These are phyloP conservation scores for Pythium phragmitis DNA, from an alignment of 352 stramenopile genomes.

Conservation along the genomic window DNA sequence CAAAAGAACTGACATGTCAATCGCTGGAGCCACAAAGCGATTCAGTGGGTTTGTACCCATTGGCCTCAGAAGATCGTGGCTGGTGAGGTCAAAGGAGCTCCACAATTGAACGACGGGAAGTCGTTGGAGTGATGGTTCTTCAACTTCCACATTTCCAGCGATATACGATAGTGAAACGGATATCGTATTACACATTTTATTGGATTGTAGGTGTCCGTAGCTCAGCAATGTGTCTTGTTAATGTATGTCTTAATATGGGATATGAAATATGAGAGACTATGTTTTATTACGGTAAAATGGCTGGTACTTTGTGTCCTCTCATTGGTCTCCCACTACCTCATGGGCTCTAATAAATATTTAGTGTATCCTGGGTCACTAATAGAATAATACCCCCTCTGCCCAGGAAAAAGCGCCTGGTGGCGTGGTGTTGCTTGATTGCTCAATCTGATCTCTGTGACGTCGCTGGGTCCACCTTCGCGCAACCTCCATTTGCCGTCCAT, in stretches of 20 bases:
- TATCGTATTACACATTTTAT: not conserved
- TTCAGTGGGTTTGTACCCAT: not conserved
- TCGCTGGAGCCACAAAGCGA: not conserved
- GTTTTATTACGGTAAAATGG: not conserved
- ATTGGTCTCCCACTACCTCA: not conserved
- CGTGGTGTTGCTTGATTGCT: conserved; percentile 19
- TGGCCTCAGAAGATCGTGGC: not conserved
- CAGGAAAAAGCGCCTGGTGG: conserved; percentile 7
- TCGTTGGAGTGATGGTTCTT: not conserved
- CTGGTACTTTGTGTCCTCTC: not conserved
- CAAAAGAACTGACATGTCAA: not conserved
- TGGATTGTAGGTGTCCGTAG: too few relatives aligned
- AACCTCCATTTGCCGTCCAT: conserved; percentile 1
- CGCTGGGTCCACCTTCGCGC: conserved; percentile 18
- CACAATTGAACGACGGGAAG: not conserved
- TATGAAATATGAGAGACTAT: not conserved
- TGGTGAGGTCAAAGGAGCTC: not conserved
- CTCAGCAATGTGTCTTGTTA: too few relatives aligned
- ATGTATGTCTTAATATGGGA: too few relatives aligned
- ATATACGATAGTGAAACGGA: not conserved
- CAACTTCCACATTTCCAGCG: not conserved
- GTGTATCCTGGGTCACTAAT: not conserved
- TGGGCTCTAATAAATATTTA: not conserved
- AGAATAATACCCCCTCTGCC: not conserved
- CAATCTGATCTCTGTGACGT: conserved; percentile 11